These are phyloP conservation scores for Venturia asperata DNA, from an alignment of 2,329 filamentous ascomycete genomes.

Conservation along the genomic window DNA sequence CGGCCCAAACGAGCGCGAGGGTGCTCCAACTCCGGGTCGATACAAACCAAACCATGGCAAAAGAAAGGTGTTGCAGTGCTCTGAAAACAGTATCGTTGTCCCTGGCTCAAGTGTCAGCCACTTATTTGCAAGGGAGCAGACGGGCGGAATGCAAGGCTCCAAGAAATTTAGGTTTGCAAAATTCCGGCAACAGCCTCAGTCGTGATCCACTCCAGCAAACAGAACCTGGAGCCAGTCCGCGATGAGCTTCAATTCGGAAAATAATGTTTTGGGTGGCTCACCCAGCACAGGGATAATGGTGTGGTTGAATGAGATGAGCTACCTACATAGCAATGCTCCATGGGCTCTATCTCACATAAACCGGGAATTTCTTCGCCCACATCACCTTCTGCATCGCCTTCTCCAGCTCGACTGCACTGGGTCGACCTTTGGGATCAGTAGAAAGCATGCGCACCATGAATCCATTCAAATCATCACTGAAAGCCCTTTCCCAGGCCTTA, in stretches of 20 bases:
- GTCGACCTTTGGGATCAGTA: not conserved
- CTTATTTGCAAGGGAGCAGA: not conserved
- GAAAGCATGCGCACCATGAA: not conserved
- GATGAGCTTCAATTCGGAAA: not conserved
- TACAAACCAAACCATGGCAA: not conserved
- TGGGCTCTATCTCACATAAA: not conserved
- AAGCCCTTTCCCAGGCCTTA: not conserved
- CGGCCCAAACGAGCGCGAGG: not conserved
- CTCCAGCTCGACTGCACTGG: not conserved
- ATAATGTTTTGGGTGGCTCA: not conserved
- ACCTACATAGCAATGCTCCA: not conserved
- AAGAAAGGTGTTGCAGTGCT: not conserved
- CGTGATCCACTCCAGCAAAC: not conserved
- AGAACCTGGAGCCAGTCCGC: not conserved
- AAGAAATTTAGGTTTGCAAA: not conserved
- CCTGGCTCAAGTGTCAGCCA: not conserved
- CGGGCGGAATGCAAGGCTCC: not conserved
- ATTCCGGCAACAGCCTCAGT: not conserved
- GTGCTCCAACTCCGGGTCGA: not conserved
- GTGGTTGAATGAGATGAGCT: not conserved
- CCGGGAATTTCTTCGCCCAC: not conserved
- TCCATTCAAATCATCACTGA: not conserved
- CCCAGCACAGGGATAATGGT: not conserved
- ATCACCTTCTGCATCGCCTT: constrained; percentile 2
- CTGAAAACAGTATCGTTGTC: not conserved